A percentile compares a stretch with the other conserved stretches of the same genome.
Evolutionary conservation across 176 grass and related monocot species (phyloP).

Genomic region (Bothriochloa decipiens): DNA sequence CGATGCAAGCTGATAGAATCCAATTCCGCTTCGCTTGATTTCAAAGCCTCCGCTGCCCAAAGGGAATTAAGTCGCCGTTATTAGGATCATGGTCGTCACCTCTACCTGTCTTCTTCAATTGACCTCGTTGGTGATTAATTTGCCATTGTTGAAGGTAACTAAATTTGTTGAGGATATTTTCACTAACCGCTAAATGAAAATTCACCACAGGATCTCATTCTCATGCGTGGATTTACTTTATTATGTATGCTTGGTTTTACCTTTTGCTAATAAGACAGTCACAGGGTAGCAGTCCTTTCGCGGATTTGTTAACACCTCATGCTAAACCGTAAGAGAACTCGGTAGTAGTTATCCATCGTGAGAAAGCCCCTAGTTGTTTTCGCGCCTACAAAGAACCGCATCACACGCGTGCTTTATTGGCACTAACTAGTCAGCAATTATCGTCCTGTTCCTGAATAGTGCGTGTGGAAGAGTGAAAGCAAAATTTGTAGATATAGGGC

Average conservation of each 20-base stretch:
- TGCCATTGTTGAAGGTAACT: not conserved
- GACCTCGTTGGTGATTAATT: not conserved
- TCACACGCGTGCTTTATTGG: slow-evolving; percentile 18
- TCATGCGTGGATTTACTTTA: too few relatives aligned
- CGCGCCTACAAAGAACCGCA: slow-evolving; percentile 22
- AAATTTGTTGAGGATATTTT: not conserved
- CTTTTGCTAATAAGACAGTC: not conserved
- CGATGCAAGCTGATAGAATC: too few relatives aligned
- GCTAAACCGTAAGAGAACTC: not conserved
- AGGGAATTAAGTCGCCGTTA: too few relatives aligned
- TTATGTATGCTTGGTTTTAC: too few relatives aligned
- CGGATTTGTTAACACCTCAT: slow-evolving; percentile 15
- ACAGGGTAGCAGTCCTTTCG: not conserved
- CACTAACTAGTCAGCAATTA: slow-evolving; percentile 41
- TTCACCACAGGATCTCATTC: not conserved
- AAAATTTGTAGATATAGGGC: slow-evolving; percentile 10
- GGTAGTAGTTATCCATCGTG: slow-evolving; percentile 43
- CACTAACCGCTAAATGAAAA: not conserved
- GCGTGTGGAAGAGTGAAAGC: slow-evolving; percentile 5
- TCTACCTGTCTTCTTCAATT: too few relatives aligned
- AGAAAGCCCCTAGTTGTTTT: slow-evolving; percentile 35
- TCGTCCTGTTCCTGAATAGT: slow-evolving; percentile 40
- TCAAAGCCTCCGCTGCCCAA: too few relatives aligned
- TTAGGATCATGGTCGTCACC: too few relatives aligned
- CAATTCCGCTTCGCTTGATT: too few relatives aligned